Conservation (phyloP, 2,329 filamentous ascomycete genomes). For the Pseudogymnoascus sp. region DNA sequence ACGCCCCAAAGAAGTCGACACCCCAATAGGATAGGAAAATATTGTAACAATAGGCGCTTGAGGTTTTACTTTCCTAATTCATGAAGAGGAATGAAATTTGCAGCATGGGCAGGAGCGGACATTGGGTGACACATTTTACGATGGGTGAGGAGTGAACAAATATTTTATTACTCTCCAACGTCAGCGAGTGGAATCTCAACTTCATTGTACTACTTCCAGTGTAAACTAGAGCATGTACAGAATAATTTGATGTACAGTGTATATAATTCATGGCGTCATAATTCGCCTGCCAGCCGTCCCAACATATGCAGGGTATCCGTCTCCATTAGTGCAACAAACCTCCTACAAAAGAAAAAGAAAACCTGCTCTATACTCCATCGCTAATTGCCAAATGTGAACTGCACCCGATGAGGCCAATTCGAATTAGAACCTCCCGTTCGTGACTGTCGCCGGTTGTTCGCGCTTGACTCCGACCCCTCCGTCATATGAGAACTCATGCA, state of each 20-base stretch:
- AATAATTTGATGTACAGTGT: slow-evolving; percentile 4
- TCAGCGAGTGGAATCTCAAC: slow-evolving; percentile 8
- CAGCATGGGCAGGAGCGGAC: not conserved
- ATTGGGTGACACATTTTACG: not conserved
- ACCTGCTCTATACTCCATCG: slow-evolving; percentile 8
- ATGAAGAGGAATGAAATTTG: not conserved
- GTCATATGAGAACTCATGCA: slow-evolving; percentile 1
- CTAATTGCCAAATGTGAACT: slow-evolving; percentile 8
- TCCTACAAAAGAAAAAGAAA: slow-evolving; percentile 4
- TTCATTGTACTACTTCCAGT: slow-evolving; percentile 8
- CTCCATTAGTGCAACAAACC: slow-evolving; percentile 6
- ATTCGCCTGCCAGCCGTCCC: slow-evolving; percentile 1
- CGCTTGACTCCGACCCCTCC: slow-evolving; percentile 3
- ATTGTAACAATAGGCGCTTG: slow-evolving; percentile 7
- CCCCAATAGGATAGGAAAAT: slow-evolving; percentile 4
- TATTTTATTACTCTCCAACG: not conserved
- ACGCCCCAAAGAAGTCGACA: slow-evolving; percentile 31
- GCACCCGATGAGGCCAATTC: not conserved
- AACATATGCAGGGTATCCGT: slow-evolving; percentile 2
- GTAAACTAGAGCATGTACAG: slow-evolving; percentile 7
- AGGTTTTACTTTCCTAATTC: not conserved
- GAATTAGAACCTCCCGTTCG: slow-evolving; percentile 4
- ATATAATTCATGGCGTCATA: slow-evolving; percentile 8
- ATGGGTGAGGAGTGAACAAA: not conserved
- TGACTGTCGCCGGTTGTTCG: not conserved